These are phyloP conservation scores for Lactarius psammicola DNA, from an alignment of 768 basidiomycete species.

Conservation along the genomic window DNA sequence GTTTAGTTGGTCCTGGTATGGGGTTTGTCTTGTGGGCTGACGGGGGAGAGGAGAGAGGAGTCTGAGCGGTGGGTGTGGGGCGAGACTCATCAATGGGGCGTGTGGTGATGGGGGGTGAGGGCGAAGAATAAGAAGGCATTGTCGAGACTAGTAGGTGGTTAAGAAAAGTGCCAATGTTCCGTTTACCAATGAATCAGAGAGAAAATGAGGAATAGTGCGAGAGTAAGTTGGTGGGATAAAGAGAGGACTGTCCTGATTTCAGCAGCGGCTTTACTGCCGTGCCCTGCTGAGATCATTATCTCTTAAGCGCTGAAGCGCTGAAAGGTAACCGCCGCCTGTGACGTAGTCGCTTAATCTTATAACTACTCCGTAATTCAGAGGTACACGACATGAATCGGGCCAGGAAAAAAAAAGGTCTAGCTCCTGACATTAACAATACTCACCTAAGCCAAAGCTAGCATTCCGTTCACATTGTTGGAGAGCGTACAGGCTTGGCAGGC, in stretches of 20 bases:
- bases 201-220: background rate
- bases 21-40: constrained; percentile 9
- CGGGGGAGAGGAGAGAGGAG: constrained; percentile 5
- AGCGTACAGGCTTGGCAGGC: background rate
- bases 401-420: background rate
- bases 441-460: background rate
- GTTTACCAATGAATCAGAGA: background rate
- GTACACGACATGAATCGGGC: background rate
- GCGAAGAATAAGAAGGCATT: constrained; percentile 17
- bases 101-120: constrained; percentile 12
- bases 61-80: background rate
- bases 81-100: constrained; percentile 2
- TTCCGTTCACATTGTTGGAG: background rate
- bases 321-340: background rate
- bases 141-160: background rate
- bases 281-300: constrained; percentile 1
- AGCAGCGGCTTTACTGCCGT: background rate
- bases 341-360: background rate
- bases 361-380: background rate
- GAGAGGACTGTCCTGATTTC: background rate
- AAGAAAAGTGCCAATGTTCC: background rate
- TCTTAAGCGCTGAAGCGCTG: background rate
- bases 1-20: background rate
- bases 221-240: background rate
- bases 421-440: background rate